Conservation (phyloP, 2,329 filamentous ascomycete species). For the Cladosporium sp. region DNA sequence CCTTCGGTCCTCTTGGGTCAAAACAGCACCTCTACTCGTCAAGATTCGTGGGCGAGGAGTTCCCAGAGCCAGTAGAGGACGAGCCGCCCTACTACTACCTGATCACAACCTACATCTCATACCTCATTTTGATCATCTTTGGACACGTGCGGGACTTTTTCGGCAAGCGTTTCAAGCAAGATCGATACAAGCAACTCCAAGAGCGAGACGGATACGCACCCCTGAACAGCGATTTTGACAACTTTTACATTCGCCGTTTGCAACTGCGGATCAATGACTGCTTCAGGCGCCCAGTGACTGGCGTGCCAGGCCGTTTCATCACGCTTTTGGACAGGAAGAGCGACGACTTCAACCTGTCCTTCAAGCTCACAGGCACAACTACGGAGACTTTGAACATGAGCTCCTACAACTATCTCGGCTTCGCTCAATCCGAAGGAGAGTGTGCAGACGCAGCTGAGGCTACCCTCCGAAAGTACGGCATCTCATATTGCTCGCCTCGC, state of each 20-base stretch:
- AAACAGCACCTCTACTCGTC: slow-evolving; percentile 85
- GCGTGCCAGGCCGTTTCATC: slow-evolving; percentile 91
- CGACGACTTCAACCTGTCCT: slow-evolving; percentile 87
- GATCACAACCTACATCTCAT: slow-evolving; percentile 97
- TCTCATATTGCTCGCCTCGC: slow-evolving; percentile 78
- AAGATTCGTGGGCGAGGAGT: slow-evolving; percentile 76
- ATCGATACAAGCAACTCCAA: slow-evolving; percentile 82
- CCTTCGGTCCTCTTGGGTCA: slow-evolving; percentile 84
- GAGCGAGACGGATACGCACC: slow-evolving; percentile 87
- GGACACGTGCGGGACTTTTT: slow-evolving; percentile 97
- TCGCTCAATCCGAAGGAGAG: slow-evolving; percentile 94
- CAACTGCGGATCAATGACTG: slow-evolving; percentile 97
- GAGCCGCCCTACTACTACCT: slow-evolving; percentile 97
- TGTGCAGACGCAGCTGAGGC: slow-evolving; percentile 93
- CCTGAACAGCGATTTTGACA: slow-evolving; percentile 97
- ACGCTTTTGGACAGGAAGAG: slow-evolving; percentile 89
- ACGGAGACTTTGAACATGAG: slow-evolving; percentile 98
- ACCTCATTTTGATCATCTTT: slow-evolving; percentile 91
- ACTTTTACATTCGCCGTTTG: slow-evolving; percentile 90
- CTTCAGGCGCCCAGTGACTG: slow-evolving; percentile 88
- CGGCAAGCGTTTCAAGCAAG: slow-evolving; percentile 87
- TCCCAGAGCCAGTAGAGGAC: slow-evolving; percentile 84
- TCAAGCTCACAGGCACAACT: slow-evolving; percentile 82
- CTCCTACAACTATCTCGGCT: slow-evolving; percentile 99
- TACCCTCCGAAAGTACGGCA: slow-evolving; percentile 78